Base-by-base conservation (phyloP, 164 flowering plant genomes). In the Stephania cephalantha region DNA sequence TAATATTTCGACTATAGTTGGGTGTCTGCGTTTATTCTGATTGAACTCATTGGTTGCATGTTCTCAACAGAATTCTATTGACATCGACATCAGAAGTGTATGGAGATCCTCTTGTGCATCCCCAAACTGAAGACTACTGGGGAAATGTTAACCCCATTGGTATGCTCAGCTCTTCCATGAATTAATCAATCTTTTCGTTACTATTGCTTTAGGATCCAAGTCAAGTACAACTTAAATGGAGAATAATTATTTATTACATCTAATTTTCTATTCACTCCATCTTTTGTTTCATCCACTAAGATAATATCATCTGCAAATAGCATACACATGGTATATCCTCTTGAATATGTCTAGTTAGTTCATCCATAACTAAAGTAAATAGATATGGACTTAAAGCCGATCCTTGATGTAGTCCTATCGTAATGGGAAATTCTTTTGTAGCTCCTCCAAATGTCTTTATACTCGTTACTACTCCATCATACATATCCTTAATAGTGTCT, bases 121-220 rank as follows among this genome's bases (percentile, higher is more conserved):
- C 99, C 20, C 99, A 95, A 50, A 85, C 84, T 18, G 99, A 95
- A 79, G 89, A 83, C 75, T 95, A 95, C 65, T 95, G 98, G 99
- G 99, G 99, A 58, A 95, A 95, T 88, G 99, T 95, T 52, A 95
- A 95, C 82, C 99, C 99, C 53, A 93, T 95, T 70, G 99, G 99
- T 91, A 86, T 25, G 80, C 80, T 48, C 44, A 52, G n/a, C 50
- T 73, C 74, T 73, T 17, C 1, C 42, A 29, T 48, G 29, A 30
- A 67, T 25, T 35, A 48, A 71, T 31, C 63, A 4, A 17, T 35
- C 7, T 53, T 72, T 53, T 61, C 2, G 25, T 61, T 61, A 6
- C 22, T 61, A 61, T 1, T 61, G 29, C 20, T 61, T 18, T 7
- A 61, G 5, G 7, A 58, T 58, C 8, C 63, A 55, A 55, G 64